Percentiles rank a stretch among this genome's conserved stretches.
Conservation (phyloP, 495 filamentous ascomycete genomes). For the Aspergillus wentii region DNA sequence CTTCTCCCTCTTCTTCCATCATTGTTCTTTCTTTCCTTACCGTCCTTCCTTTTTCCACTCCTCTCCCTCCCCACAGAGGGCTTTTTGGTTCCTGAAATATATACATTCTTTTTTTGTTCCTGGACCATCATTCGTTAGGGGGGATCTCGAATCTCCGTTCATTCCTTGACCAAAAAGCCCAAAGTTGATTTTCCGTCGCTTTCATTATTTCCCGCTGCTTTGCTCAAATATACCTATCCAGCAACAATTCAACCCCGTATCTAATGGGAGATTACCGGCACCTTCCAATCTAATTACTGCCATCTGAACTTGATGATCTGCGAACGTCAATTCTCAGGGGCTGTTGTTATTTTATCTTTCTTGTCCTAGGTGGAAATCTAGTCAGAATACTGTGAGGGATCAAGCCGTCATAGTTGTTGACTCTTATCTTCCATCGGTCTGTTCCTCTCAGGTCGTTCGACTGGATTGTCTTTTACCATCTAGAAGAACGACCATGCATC, state of each 20-base stretch:
- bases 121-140: conserved; percentile 29
- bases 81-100: too few species aligned
- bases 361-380: conserved; percentile 1
- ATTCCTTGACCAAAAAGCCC: conserved; percentile 21
- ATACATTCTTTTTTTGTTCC: too few species aligned
- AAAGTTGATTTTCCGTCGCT: conserved; percentile 4
- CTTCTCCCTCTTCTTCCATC: too few species aligned
- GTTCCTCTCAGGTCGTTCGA: conserved; percentile 4
- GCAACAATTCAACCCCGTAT: too few species aligned
- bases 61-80: too few species aligned
- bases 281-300: background rate
- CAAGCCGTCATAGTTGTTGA: too few species aligned
- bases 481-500: conserved; percentile 23
- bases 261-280: background rate
- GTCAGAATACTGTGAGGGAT: too few species aligned
- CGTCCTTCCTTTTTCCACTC: too few species aligned
- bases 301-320: conserved; percentile 3
- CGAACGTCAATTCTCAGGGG: conserved; percentile 9
- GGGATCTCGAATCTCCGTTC: conserved; percentile 21
- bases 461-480: conserved; percentile 2
- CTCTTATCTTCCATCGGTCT: conserved; percentile 4
- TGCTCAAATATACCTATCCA: too few species aligned
- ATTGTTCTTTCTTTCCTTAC: too few species aligned
- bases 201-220: background rate
- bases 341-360: conserved; percentile 4